These are phyloP conservation scores for Dioszegia hungarica DNA, from an alignment of 768 basidiomycete genomes.

Conservation along the genomic window DNA sequence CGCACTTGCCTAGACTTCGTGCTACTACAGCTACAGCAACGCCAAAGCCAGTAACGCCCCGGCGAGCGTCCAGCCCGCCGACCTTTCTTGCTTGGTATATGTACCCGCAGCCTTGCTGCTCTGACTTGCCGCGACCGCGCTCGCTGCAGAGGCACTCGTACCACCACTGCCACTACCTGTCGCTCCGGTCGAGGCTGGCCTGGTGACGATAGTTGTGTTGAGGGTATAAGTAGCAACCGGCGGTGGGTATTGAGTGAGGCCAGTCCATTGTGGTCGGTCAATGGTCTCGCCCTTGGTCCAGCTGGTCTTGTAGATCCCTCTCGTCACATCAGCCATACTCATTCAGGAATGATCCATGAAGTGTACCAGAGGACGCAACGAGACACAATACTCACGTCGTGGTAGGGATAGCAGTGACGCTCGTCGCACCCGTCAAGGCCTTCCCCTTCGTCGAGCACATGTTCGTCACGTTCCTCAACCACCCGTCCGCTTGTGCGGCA, in stretches of 20 bases:
- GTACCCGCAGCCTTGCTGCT: neutral
- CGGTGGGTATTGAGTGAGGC: neutral
- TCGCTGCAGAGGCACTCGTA: too few species aligned
- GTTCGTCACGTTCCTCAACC: slow-evolving; percentile 11
- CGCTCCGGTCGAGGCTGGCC: too few species aligned
- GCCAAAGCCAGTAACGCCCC: neutral
- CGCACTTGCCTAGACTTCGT: too few species aligned
- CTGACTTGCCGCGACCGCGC: neutral
- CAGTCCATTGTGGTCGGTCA: slow-evolving; percentile 5
- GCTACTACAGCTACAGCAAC: too few species aligned
- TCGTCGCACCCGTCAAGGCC: neutral
- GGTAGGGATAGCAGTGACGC: slow-evolving; percentile 10
- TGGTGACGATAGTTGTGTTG: neutral
- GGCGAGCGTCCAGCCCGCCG: neutral
- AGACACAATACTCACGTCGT: slow-evolving; percentile 10
- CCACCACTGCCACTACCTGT: too few species aligned
- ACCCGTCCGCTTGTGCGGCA: slow-evolving; percentile 1
- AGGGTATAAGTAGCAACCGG: neutral
- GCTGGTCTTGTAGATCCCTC: slow-evolving; percentile 8
- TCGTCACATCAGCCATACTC: neutral
- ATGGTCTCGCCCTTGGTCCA: slow-evolving; percentile 5
- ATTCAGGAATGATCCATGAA: neutral
- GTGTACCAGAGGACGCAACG: neutral
- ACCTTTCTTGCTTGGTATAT: neutral
- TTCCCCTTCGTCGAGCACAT: neutral